These are phyloP conservation scores for Misopates orontium DNA, from an alignment of 257 asterid genomes.

Conservation along the genomic window DNA sequence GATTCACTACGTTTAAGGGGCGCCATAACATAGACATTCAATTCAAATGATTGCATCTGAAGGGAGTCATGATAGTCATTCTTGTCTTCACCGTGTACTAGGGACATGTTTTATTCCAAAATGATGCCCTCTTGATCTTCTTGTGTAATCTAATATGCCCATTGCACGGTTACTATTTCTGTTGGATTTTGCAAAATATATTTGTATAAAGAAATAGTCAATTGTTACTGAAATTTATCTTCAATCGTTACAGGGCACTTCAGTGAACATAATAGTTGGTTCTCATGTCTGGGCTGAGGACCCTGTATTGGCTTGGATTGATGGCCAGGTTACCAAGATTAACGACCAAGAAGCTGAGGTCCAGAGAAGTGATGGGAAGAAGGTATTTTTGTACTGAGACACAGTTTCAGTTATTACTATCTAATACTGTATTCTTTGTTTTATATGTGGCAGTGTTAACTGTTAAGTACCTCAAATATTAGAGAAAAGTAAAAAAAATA, in stretches of 20 bases:
- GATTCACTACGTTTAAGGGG: conserved; percentile 6
- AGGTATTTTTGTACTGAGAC: conserved; percentile 42
- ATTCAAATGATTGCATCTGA: conserved; percentile 17
- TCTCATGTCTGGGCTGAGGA: conserved; percentile 95
- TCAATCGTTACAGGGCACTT: conserved; percentile 64
- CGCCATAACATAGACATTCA: neutral
- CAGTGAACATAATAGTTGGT: conserved; percentile 86
- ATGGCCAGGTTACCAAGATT: conserved; percentile 79
- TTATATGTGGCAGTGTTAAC: neutral
- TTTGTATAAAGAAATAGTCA: conserved; percentile 8
- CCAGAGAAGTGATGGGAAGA: conserved; percentile 74
- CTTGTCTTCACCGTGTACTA: conserved; percentile 1
- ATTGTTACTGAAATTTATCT: conserved; percentile 13
- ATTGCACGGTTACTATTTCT: neutral
- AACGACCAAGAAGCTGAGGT: conserved; percentile 70
- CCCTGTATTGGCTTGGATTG: conserved; percentile 73
- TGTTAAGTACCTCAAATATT: neutral
- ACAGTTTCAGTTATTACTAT: conserved; percentile 12
- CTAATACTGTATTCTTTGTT: neutral
- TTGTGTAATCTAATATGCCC: conserved; percentile 12
- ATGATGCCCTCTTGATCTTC: conserved; percentile 21
- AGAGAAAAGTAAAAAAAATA: neutral
- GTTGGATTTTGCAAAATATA: conserved; percentile 17
- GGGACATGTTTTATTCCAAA: conserved; percentile 16
- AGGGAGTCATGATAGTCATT: conserved; percentile 18